These are phyloP conservation scores for Neurospora sp. DNA, from an alignment of 495 filamentous ascomycete species.

Conservation along the genomic window DNA sequence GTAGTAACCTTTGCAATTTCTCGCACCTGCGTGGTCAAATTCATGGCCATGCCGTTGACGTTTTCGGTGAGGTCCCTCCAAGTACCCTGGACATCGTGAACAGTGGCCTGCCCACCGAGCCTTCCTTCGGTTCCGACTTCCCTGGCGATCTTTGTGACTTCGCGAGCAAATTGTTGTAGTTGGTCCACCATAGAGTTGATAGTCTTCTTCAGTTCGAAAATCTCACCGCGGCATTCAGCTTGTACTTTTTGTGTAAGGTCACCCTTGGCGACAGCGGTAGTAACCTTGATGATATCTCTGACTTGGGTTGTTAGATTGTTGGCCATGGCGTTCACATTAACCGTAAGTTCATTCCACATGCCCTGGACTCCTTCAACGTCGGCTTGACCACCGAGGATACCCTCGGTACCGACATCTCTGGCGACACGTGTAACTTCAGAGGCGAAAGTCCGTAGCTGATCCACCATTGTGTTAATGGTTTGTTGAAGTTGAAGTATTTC, in stretches of 20 bases:
- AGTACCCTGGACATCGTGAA: constrained; percentile 94
- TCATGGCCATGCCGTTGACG: constrained; percentile 98
- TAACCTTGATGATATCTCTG: constrained; percentile 95
- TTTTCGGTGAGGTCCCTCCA: constrained; percentile 97
- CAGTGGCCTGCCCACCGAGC: constrained; percentile 89
- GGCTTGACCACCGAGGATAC: constrained; percentile 92
- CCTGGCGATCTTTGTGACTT: constrained; percentile 95
- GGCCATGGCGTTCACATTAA: constrained; percentile 98
- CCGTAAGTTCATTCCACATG: constrained; percentile 93
- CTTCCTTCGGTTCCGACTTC: constrained; percentile 96
- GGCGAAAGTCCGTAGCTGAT: constrained; percentile 92
- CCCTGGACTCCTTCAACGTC: constrained; percentile 79
- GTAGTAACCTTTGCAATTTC: constrained; percentile 98
- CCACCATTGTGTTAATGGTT: constrained; percentile 99
- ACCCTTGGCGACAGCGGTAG: constrained; percentile 94
- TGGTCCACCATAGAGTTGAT: constrained; percentile 99
- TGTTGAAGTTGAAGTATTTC: constrained; percentile 95
- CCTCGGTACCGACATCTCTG: constrained; percentile 93
- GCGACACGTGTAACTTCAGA: constrained; percentile 95
- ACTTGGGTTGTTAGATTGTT: constrained; percentile 97
- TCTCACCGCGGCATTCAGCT: constrained; percentile 94
- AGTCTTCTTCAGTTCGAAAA: constrained; percentile 87
- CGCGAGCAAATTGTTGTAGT: constrained; percentile 89
- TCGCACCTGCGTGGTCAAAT: constrained; percentile 93
- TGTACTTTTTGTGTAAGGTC: constrained; percentile 96